Percentiles rank a stretch among this genome's conserved stretches.
These are phyloP conservation scores for Hymenotorrendiella dingleyae DNA, from an alignment of 2,329 filamentous ascomycete genomes.

Conservation along the genomic window DNA sequence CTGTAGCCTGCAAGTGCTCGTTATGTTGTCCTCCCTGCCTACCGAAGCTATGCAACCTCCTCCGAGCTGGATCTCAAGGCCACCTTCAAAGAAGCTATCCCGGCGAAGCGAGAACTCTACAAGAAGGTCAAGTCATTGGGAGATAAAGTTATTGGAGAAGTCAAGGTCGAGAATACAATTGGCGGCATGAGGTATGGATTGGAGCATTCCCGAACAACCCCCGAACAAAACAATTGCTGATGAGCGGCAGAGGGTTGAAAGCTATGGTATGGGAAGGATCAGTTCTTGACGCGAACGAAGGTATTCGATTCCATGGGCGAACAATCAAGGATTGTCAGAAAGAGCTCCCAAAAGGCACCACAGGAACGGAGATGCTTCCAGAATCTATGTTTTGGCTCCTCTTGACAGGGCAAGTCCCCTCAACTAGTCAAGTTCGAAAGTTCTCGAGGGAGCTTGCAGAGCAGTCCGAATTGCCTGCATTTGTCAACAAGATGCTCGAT, in stretches of 20 bases:
- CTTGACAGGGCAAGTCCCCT: constrained; percentile 86
- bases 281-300: constrained; percentile 92
- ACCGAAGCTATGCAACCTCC: constrained; percentile 63
- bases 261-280: constrained; percentile 99
- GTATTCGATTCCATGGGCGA: constrained; percentile 94
- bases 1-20: constrained; percentile 29
- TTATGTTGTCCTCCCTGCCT: constrained; percentile 27
- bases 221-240: constrained; percentile 13
- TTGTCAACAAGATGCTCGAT: constrained; percentile 83
- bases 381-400: constrained; percentile 99
- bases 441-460: constrained; percentile 85
- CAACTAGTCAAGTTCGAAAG: constrained; percentile 69
- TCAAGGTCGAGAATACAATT: constrained; percentile 90
- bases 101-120: constrained; percentile 85
- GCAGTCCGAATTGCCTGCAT: constrained; percentile 74
- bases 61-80: constrained; percentile 86
- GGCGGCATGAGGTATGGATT: constrained; percentile 75
- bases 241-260: constrained; percentile 65
- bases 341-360: constrained; percentile 84
- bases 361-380: constrained; percentile 93
- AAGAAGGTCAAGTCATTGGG: constrained; percentile 87
- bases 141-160: constrained; percentile 78
- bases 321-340: constrained; percentile 98
- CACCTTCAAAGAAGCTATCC: constrained; percentile 76
- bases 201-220: neutral